Conservation (phyloP, 805 yeast species). For the Candida incommunis region DNA sequence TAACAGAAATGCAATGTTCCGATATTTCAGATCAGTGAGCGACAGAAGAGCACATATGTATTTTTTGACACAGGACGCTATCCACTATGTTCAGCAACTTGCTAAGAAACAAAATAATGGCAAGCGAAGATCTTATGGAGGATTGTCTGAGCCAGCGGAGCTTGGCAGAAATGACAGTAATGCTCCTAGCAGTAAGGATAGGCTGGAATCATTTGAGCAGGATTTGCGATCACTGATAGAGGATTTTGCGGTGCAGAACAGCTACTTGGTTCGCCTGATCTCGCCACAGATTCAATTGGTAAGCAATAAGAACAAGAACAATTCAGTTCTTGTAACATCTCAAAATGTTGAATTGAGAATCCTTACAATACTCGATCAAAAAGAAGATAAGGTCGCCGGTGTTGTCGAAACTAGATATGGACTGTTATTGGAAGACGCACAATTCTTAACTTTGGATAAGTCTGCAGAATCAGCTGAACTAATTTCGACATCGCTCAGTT, state of each 20-base stretch:
- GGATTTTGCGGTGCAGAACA: constrained; percentile 27
- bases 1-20: constrained; percentile 47
- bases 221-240: constrained; percentile 31
- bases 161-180: too few relatives aligned
- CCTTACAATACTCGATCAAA: constrained; percentile 42
- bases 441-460: constrained; percentile 51
- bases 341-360: constrained; percentile 58
- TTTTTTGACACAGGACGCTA: constrained; percentile 34
- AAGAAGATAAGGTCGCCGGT: constrained; percentile 26
- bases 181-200: constrained; percentile 4
- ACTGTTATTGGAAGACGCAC: constrained; percentile 51
- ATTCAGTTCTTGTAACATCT: constrained; percentile 57
- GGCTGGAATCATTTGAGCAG: constrained; percentile 30
- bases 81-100: constrained; percentile 36
- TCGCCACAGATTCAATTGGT: constrained; percentile 75
- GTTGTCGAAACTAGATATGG: constrained; percentile 58
- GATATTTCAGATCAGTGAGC: constrained; percentile 39
- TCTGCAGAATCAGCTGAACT: constrained; percentile 27
- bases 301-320: constrained; percentile 34
- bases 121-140: not conserved
- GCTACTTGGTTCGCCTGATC: constrained; percentile 51
- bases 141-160: not conserved
- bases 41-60: constrained; percentile 29
- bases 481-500: constrained; percentile 31
- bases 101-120: constrained; percentile 21